Conservation (phyloP, 441 rosid genomes). For the Cnidoscolus chayamansa region DNA sequence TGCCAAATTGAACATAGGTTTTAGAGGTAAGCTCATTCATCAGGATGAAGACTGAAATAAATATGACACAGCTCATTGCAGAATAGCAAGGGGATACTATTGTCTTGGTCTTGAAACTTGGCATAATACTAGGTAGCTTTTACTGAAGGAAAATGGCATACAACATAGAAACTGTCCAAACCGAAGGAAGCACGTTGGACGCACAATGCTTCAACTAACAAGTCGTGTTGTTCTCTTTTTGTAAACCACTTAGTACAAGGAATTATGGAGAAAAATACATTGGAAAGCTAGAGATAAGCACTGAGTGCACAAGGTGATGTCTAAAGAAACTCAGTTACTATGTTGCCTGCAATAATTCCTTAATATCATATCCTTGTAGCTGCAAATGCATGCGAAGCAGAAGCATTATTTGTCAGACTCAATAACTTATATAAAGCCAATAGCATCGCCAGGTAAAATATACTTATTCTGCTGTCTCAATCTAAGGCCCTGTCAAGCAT, state of each 20-base stretch:
- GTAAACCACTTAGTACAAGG: no score
- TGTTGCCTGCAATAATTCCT: constrained; percentile 51
- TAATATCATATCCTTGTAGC: constrained; percentile 65
- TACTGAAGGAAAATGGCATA: background rate
- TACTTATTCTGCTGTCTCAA: background rate
- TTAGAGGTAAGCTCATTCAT: no score
- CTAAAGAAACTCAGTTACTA: background rate
- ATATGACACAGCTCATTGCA: no score
- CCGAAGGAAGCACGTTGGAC: background rate
- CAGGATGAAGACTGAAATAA: no score
- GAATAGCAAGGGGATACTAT: no score
- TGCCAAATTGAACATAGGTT: no score
- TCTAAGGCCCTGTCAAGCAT: background rate
- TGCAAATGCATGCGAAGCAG: constrained; percentile 5
- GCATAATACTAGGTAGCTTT: no score
- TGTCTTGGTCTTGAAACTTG: no score
- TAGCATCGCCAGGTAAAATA: background rate
- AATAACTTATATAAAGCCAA: no score
- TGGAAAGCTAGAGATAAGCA: background rate
- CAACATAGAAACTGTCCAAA: background rate
- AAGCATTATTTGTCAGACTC: no score
- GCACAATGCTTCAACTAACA: background rate
- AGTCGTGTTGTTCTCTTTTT: no score
- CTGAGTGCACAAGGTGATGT: background rate
- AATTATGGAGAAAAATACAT: background rate